Evolutionary conservation across 306 rosid genomes (phyloP).

Genomic region (Vachellia collinsii): DNA sequence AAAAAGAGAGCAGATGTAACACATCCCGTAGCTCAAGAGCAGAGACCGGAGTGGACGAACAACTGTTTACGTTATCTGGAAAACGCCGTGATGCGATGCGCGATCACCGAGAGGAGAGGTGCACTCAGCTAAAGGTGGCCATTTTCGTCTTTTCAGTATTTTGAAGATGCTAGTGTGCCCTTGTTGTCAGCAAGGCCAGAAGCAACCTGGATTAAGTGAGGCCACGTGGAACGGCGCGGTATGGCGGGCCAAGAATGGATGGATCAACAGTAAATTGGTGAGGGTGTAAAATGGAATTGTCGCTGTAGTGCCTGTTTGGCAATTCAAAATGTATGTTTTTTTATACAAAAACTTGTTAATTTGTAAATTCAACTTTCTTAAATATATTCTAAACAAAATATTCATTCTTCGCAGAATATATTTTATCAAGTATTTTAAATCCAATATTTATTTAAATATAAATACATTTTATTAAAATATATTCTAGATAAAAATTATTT

Average conservation of each 20-base stretch:
- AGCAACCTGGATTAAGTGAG: background rate
- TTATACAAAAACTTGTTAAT: too few relatives aligned
- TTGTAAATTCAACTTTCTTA: too few relatives aligned
- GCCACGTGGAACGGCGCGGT: background rate
- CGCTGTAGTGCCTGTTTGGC: too few relatives aligned
- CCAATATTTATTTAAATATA: too few relatives aligned
- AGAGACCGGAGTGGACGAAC: background rate
- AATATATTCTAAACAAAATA: too few relatives aligned
- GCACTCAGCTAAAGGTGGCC: background rate
- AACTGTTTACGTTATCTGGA: background rate
- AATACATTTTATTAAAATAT: too few relatives aligned
- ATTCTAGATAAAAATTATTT: too few relatives aligned
- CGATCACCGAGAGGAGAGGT: background rate
- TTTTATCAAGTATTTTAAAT: too few relatives aligned
- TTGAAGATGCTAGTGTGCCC: background rate
- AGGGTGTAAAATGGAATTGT: too few relatives aligned
- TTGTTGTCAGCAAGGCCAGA: background rate
- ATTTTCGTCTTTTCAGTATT: background rate
- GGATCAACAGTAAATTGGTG: background rate
- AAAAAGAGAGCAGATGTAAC: slow-evolving; percentile 20
- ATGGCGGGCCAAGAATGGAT: background rate
- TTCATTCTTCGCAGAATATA: too few relatives aligned
- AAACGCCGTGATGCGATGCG: background rate
- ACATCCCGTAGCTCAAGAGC: background rate
- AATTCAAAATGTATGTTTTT: too few relatives aligned